Percentiles rank a stretch among this genome's conserved stretches.
These are phyloP conservation scores for Inonotus obliquus DNA, from an alignment of 1,284 basidiomycete species.

Conservation along the genomic window DNA sequence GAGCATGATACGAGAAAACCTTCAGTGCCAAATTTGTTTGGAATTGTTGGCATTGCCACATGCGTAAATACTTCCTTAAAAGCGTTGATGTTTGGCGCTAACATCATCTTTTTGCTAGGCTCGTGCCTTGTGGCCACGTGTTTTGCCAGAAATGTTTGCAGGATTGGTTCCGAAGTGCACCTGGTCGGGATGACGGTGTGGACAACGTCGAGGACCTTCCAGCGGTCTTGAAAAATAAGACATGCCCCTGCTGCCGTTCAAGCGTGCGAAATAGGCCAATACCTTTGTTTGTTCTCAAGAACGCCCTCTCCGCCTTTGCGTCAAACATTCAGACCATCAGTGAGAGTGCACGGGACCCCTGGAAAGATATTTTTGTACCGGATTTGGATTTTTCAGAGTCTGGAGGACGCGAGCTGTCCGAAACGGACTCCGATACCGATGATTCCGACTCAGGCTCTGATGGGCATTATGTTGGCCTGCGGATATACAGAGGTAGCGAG, in stretches of 20 bases:
- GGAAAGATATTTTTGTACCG: conserved; percentile 59
- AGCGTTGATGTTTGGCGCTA: conserved; percentile 1
- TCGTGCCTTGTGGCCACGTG: conserved; percentile 71
- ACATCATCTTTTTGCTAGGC: conserved; percentile 32
- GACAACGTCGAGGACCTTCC: conserved; percentile 43
- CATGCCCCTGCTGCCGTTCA: conserved; percentile 66
- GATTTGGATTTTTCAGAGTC: conserved; percentile 36
- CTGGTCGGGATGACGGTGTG: conserved; percentile 48
- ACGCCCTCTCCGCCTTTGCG: conserved; percentile 42
- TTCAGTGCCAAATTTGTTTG: conserved; percentile 74
- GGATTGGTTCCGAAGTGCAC: conserved; percentile 69
- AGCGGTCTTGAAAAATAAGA: conserved; percentile 54
- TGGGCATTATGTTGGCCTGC: conserved; percentile 18
- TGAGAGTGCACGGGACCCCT: conserved; percentile 48
- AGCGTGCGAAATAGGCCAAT: conserved; percentile 52
- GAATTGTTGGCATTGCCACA: conserved; percentile 59
- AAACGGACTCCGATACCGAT: conserved; percentile 25
- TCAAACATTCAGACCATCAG: conserved; percentile 25
- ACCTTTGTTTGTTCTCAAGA: conserved; percentile 63
- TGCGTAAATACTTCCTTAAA: conserved; percentile 42
- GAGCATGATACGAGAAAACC: conserved; percentile 46
- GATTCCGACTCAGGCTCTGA: conserved; percentile 29
- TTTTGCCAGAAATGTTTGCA: conserved; percentile 64
- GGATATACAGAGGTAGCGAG: conserved; percentile 11
- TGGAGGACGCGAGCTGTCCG: conserved; percentile 27